Evolutionary conservation across 306 rosid genomes (phyloP).

Genomic region (Pyrus pyrifolia): DNA sequence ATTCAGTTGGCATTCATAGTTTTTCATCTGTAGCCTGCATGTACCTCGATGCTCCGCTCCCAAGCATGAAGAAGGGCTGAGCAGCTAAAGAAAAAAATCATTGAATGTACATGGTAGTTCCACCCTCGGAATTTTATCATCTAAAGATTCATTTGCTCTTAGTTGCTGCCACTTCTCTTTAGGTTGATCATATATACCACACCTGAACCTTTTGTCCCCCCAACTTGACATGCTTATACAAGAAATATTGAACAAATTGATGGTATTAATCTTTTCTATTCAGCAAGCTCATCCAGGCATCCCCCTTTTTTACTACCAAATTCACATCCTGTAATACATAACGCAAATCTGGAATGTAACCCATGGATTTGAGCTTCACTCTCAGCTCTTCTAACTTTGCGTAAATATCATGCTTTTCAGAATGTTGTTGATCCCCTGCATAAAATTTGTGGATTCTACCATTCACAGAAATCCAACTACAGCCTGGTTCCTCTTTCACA

Average conservation of each 20-base stretch:
- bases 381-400: constrained; percentile 41
- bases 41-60: background rate
- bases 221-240: background rate
- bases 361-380: constrained; percentile 22
- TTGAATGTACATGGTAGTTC: background rate
- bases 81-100: background rate
- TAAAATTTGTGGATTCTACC: constrained; percentile 58
- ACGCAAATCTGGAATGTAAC: constrained; percentile 18
- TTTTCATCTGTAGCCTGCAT: background rate
- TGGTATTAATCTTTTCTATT: background rate
- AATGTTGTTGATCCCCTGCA: constrained; percentile 62
- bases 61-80: background rate
- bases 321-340: constrained; percentile 5
- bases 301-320: background rate
- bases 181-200: background rate
- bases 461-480: constrained; percentile 55
- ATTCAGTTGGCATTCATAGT: background rate
- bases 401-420: constrained; percentile 42
- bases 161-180: background rate
- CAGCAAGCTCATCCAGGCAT: background rate
- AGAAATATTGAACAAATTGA: background rate
- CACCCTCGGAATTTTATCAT: background rate
- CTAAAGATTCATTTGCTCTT: background rate
- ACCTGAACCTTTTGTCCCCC: background rate
- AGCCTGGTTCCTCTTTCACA: constrained; percentile 60